These are phyloP conservation scores for Chrysanthemum seticuspe DNA, from an alignment of 129 eudicot species.

Conservation along the genomic window DNA sequence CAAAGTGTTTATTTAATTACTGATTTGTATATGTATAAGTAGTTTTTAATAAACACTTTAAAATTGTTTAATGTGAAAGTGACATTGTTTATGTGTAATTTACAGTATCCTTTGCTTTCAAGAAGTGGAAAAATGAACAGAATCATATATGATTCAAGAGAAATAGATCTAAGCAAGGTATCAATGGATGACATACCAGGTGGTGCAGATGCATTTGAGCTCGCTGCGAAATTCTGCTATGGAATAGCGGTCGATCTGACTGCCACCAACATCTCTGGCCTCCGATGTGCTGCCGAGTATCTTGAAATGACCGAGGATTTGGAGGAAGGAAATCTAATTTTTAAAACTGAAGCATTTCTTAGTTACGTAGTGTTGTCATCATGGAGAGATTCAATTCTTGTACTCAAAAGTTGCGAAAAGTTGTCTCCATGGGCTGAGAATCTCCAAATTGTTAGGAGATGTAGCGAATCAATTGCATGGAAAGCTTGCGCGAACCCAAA, in stretches of 20 bases:
- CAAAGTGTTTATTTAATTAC: no score
- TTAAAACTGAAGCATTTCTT: conserved; percentile 92
- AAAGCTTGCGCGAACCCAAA: conserved; percentile 98
- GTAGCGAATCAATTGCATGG: conserved; percentile 98
- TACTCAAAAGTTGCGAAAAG: conserved; percentile 80
- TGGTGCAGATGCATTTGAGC: conserved; percentile 84
- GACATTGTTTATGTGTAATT: not conserved
- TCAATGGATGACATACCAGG: conserved; percentile 82
- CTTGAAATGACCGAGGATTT: conserved; percentile 98
- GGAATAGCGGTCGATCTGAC: conserved; percentile 95
- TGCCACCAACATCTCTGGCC: conserved; percentile 88
- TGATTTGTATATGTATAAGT: no score
- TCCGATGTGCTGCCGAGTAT: conserved; percentile 89
- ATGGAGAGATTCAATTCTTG: conserved; percentile 91
- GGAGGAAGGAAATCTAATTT: conserved; percentile 95
- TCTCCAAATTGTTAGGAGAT: conserved; percentile 93
- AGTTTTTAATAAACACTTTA: no score
- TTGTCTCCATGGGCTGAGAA: conserved; percentile 98
- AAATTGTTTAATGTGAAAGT: no score
- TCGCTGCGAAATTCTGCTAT: conserved; percentile 94
- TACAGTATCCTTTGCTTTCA: conserved; percentile 88
- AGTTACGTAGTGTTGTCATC: conserved; percentile 94
- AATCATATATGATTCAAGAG: conserved; percentile 72
- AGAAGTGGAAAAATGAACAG: conserved; percentile 90
- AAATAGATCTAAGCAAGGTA: conserved; percentile 57